These are phyloP conservation scores for Chloromonas sp. DNA, from an alignment of 163 green algal genomes.

Conservation along the genomic window DNA sequence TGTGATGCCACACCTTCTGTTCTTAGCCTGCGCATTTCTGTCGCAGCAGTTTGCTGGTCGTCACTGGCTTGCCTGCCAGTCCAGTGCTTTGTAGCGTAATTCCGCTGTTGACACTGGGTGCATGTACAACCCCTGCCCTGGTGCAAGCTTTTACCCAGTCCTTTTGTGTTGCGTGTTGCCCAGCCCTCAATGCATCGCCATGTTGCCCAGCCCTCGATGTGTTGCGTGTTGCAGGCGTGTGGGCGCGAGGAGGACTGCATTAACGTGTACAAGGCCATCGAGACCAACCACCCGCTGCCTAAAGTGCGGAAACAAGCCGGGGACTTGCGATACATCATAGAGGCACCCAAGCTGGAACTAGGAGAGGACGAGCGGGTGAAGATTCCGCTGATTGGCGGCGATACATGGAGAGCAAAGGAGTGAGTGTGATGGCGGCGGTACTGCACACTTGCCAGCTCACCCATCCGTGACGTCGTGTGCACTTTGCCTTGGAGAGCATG, in stretches of 20 bases:
- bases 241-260: slow-evolving; percentile 68
- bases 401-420: slow-evolving; percentile 31
- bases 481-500: not conserved
- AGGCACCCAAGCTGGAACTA: slow-evolving; percentile 77
- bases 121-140: no score
- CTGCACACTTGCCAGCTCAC: not conserved
- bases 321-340: slow-evolving; percentile 77
- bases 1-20: no score
- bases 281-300: slow-evolving; percentile 65
- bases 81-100: no score
- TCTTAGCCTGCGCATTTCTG: no score
- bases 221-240: slow-evolving; percentile 19
- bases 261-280: slow-evolving; percentile 63
- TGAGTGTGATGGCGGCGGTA: not conserved
- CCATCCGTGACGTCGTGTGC: not conserved
- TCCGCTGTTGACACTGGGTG: not conserved
- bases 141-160: no score
- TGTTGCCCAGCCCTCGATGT: not conserved
- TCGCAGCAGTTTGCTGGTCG: no score
- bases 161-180: not conserved
- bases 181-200: not conserved
- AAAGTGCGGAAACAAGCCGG: slow-evolving; percentile 59
- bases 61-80: no score
- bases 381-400: slow-evolving; percentile 66
- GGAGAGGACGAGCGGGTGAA: slow-evolving; percentile 69